Evolutionary conservation across 257 asterid genomes (phyloP), one percentile per base, ranked within the genome.

Genomic region (Jasminum sambac): DNA sequence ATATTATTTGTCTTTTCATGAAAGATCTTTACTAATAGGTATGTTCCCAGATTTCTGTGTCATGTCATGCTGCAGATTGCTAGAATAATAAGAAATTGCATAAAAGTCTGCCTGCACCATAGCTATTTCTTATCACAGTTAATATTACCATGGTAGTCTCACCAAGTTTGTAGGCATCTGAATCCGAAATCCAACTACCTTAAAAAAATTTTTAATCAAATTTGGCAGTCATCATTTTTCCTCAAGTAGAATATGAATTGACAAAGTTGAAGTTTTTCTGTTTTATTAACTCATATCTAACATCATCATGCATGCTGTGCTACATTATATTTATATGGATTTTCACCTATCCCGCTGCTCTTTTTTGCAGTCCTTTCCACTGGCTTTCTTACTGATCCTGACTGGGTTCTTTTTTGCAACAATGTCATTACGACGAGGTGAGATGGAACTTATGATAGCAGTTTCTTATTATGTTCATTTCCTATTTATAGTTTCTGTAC

Each of bases 311-410:
- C 62, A 21, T 55, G 67, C 48, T 73, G 55, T 69, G 55, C 66
- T 72, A 48, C 60, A 43, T 21, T 8, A 38, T 64, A 68, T 44
- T 38, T 48, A 41, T 48, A 52, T 48, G 42, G 34, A 7, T 55
- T 36, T 30, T 48, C 58, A 46, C 59, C 46, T 4, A 25, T 63
- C 61, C 21, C 77, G 50, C 50, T 17, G 44, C 67, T 73, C 8
- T 13, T 41, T 66, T 48, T 58, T 81, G 86, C 98, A 91, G 99
- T 87, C 97, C 41, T 87, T 95, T 69, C 99, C 90, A 11, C 67
- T 95, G 75, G 96, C 96, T 17, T 73, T 92, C 39, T 68, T 60
- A 12, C 62, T 92, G 80, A 86, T 91, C 60, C 40, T 86, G 83
- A 64, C 80, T 58, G 97, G 92, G 11, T 75, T 90, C 73, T 77